A percentile compares a stretch with the other conserved stretches of the same genome.
These are phyloP conservation scores for Lagenaria siceraria DNA, from an alignment of 306 rosid species.

Conservation along the genomic window DNA sequence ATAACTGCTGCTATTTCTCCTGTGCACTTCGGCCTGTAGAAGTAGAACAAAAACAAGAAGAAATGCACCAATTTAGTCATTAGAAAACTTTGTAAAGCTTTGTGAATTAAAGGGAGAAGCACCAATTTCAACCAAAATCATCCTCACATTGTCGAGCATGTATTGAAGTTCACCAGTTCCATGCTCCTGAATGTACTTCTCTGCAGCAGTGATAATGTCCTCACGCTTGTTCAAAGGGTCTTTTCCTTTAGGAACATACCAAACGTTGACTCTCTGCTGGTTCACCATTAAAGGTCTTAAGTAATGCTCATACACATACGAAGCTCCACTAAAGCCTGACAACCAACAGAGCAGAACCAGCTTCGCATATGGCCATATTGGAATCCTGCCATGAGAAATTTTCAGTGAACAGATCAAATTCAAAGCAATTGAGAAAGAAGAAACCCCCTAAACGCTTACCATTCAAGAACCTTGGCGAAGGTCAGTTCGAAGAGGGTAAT, in stretches of 20 bases:
- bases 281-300: slow-evolving; percentile 63
- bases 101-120: neutral
- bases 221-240: slow-evolving; percentile 37
- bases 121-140: neutral
- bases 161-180: slow-evolving; percentile 61
- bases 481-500: slow-evolving; percentile 90
- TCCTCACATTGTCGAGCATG: slow-evolving; percentile 52
- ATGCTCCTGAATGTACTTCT: slow-evolving; percentile 66
- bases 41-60: neutral
- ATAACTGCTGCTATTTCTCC: slow-evolving; percentile 18
- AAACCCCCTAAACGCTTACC: slow-evolving; percentile 23
- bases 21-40: slow-evolving; percentile 49
- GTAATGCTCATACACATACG: slow-evolving; percentile 75
- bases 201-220: slow-evolving; percentile 70
- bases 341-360: slow-evolving; percentile 72
- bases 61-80: neutral
- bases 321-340: slow-evolving; percentile 83
- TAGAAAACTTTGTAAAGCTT: neutral
- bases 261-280: slow-evolving; percentile 57
- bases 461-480: slow-evolving; percentile 66
- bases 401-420: neutral
- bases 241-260: slow-evolving; percentile 82
- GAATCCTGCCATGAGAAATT: slow-evolving; percentile 47
- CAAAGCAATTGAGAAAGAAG: neutral
- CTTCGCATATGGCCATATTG: slow-evolving; percentile 83